Conservation (phyloP, 176 grass and related monocot genomes). For the Eleusine indica region DNA sequence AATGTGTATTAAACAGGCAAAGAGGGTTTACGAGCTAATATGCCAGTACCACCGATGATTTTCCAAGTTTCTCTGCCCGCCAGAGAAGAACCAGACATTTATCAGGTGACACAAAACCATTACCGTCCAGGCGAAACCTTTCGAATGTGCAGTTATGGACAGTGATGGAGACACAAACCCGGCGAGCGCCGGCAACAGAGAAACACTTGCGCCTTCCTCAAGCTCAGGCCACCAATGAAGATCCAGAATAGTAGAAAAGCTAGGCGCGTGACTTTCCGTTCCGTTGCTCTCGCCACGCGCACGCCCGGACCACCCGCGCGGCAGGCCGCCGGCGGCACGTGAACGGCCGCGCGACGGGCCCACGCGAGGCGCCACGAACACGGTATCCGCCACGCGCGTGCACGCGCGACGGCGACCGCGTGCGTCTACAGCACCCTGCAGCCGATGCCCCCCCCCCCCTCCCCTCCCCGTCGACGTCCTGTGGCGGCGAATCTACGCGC, state of each 20-base stretch:
- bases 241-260: background rate
- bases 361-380: slow-evolving; percentile 10
- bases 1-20: background rate
- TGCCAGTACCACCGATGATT: background rate
- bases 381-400: background rate
- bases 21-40: background rate
- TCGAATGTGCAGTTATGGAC: background rate
- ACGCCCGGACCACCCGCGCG: background rate
- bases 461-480: background rate
- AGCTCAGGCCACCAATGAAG: too few species aligned
- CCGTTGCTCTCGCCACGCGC: background rate
- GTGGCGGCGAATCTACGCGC: background rate
- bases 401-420: slow-evolving; percentile 31
- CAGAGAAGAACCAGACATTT: background rate
- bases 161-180: background rate
- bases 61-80: background rate
- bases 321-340: slow-evolving; percentile 10
- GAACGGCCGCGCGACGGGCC: slow-evolving; percentile 4
- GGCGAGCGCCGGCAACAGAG: background rate
- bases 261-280: background rate
- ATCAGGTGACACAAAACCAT: background rate
- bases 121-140: slow-evolving; percentile 20
- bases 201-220: background rate
- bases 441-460: background rate
- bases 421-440: background rate